A percentile compares a stretch with the other conserved stretches of the same genome.
These are phyloP conservation scores for Monosporascus sp. DNA, from an alignment of 2,329 filamentous ascomycete genomes.

Conservation along the genomic window DNA sequence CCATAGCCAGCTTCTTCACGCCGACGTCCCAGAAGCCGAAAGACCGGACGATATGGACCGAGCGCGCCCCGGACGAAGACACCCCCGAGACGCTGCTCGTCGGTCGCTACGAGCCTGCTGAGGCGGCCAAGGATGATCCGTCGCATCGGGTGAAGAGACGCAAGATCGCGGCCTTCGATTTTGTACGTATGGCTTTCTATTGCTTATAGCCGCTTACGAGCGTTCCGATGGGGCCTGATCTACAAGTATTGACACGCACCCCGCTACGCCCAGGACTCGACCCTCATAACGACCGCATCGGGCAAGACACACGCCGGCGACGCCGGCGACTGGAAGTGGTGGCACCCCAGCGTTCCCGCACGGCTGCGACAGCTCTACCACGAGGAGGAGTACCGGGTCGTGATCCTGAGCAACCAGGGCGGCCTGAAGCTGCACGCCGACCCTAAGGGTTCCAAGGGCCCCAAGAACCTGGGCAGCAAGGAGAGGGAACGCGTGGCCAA, in stretches of 20 bases:
- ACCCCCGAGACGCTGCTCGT: slow-evolving; percentile 61
- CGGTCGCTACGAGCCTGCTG: slow-evolving; percentile 59
- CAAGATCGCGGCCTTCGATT: slow-evolving; percentile 69
- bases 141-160: slow-evolving; percentile 31
- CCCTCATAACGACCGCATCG: slow-evolving; percentile 73
- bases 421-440: slow-evolving; percentile 71
- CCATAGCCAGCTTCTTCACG: slow-evolving; percentile 82
- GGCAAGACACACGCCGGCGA: slow-evolving; percentile 72
- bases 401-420: slow-evolving; percentile 85
- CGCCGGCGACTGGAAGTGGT: slow-evolving; percentile 90
- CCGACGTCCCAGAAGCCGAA: slow-evolving; percentile 80
- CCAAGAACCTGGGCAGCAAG: slow-evolving; percentile 47
- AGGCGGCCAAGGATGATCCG: slow-evolving; percentile 16
- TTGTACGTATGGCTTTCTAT: slow-evolving; percentile 34
- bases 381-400: slow-evolving; percentile 67
- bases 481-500: slow-evolving; percentile 57
- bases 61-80: slow-evolving; percentile 50
- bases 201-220: too few relatives aligned
- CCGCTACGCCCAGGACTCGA: slow-evolving; percentile 62
- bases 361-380: slow-evolving; percentile 61
- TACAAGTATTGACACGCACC: neutral
- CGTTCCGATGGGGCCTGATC: neutral
- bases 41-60: slow-evolving; percentile 66
- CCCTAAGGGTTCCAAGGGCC: slow-evolving; percentile 52
- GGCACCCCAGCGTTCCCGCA: slow-evolving; percentile 65